These are phyloP conservation scores for Penicillium lividum DNA, from an alignment of 495 filamentous ascomycete genomes.

Conservation along the genomic window DNA sequence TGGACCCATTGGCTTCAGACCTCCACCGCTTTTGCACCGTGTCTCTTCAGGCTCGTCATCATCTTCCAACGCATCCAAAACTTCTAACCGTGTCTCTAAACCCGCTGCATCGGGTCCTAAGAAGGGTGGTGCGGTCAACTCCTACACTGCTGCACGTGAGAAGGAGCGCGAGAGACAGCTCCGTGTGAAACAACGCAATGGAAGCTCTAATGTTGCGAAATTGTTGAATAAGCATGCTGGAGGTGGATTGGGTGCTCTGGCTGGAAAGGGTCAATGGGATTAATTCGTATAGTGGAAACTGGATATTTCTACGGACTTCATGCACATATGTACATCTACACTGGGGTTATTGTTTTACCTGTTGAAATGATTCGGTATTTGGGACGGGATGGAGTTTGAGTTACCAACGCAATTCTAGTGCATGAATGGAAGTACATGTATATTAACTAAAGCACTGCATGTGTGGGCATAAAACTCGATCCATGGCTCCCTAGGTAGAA, in stretches of 20 bases:
- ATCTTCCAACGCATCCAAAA: slow-evolving; percentile 24
- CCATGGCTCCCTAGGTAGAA: background rate
- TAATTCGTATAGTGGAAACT: slow-evolving; percentile 11
- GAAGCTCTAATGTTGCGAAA: slow-evolving; percentile 37
- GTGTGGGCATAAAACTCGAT: no score
- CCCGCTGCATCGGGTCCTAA: slow-evolving; percentile 58
- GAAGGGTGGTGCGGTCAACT: slow-evolving; percentile 74
- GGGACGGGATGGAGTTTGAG: background rate
- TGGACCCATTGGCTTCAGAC: slow-evolving; percentile 59
- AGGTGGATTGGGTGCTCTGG: slow-evolving; percentile 35
- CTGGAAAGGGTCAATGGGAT: slow-evolving; percentile 42
- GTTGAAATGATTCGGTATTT: background rate
- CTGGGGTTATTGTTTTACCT: background rate
- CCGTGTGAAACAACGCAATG: slow-evolving; percentile 47
- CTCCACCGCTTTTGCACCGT: slow-evolving; percentile 76
- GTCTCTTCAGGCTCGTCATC: slow-evolving; percentile 64
- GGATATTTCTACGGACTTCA: background rate
- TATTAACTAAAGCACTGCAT: no score
- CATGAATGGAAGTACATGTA: no score
- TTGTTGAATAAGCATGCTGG: slow-evolving; percentile 40
- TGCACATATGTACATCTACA: background rate
- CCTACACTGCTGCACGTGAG: slow-evolving; percentile 75
- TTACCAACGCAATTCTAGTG: no score
- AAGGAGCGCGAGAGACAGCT: slow-evolving; percentile 63
- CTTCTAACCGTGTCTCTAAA: slow-evolving; percentile 41